phyloP scores from a whole-genome alignment of 768 basidiomycete genomes.

The Suillus tomentosus region DNA sequence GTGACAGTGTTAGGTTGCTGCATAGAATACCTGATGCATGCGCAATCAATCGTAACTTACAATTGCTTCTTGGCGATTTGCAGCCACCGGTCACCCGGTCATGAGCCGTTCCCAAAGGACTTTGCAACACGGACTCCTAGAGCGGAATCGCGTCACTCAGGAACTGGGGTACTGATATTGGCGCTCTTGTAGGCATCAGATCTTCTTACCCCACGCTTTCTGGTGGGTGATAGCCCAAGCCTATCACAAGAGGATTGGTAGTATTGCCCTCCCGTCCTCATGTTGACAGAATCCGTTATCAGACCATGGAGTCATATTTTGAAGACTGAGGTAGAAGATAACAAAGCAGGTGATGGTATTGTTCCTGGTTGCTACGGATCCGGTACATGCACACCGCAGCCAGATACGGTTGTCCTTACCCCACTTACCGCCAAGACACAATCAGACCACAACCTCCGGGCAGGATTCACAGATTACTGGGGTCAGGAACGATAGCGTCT shows the following conservation, averaged over 20 bases:
- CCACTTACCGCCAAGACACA: background rate
- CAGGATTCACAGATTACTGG: background rate
- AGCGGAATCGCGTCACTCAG: constrained; percentile 23
- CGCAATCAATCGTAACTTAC: constrained; percentile 18
- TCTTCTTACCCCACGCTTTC: background rate
- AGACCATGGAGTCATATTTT: background rate
- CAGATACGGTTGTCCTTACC: background rate
- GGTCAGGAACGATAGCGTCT: background rate
- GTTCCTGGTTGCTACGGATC: constrained; percentile 21
- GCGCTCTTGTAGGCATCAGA: constrained; percentile 12
- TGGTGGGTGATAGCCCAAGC: background rate
- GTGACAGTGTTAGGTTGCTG: background rate
- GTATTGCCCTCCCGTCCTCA: background rate
- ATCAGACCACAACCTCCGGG: constrained; percentile 7
- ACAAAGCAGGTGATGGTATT: constrained; percentile 4
- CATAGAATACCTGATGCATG: constrained; percentile 10
- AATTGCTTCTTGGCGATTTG: constrained; percentile 16
- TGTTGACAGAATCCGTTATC: constrained; percentile 3
- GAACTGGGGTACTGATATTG: constrained; percentile 31
- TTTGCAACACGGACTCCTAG: constrained; percentile 16
- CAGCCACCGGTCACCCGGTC: constrained; percentile 10
- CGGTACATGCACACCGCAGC: constrained; percentile 6
- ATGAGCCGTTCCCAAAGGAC: constrained; percentile 13
- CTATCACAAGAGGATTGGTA: background rate
- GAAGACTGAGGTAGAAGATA: background rate